phyloP scores from a whole-genome alignment of 495 filamentous ascomycete species.

The Rostrohypoxylon terebratum region DNA sequence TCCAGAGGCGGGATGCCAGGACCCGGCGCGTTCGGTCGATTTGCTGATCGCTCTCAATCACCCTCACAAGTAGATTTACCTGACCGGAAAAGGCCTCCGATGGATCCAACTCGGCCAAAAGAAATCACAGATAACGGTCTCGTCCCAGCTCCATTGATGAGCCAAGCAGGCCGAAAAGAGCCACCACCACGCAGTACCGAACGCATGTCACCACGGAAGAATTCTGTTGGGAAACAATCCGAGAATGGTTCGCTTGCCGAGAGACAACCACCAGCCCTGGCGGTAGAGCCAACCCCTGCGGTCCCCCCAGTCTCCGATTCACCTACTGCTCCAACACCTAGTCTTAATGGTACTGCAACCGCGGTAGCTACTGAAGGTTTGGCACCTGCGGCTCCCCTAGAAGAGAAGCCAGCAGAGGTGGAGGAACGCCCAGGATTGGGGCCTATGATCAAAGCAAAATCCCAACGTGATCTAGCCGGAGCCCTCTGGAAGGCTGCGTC shows the following conservation, averaged over 20 bases:
- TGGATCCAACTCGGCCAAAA: conserved; percentile 61
- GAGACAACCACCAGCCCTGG: conserved; percentile 18
- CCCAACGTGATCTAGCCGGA: conserved; percentile 75
- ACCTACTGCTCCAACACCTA: conserved; percentile 22
- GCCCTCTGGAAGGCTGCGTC: conserved; percentile 86
- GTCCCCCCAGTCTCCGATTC: conserved; percentile 14
- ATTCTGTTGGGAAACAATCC: conserved; percentile 44
- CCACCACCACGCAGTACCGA: conserved; percentile 62
- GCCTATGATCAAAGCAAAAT: conserved; percentile 85
- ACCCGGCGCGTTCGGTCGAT: conserved; percentile 48
- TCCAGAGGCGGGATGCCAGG: conserved; percentile 62
- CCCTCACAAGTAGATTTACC: conserved; percentile 60
- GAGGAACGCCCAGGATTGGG: conserved; percentile 82
- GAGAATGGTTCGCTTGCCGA: conserved; percentile 31
- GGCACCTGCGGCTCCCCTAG: conserved; percentile 34
- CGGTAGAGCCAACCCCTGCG: conserved; percentile 15
- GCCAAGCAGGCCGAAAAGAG: conserved; percentile 59
- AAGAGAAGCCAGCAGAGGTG: conserved; percentile 53
- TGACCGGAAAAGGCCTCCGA: conserved; percentile 64
- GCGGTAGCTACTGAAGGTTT: conserved; percentile 40
- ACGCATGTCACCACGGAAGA: conserved; percentile 54
- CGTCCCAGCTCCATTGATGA: conserved; percentile 66
- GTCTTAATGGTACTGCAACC: conserved; percentile 37
- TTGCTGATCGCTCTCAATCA: conserved; percentile 53
- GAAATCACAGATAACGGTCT: conserved; percentile 56